Base-by-base conservation (phyloP, 805 yeast species). In the Starmerella gropengiesseri region DNA sequence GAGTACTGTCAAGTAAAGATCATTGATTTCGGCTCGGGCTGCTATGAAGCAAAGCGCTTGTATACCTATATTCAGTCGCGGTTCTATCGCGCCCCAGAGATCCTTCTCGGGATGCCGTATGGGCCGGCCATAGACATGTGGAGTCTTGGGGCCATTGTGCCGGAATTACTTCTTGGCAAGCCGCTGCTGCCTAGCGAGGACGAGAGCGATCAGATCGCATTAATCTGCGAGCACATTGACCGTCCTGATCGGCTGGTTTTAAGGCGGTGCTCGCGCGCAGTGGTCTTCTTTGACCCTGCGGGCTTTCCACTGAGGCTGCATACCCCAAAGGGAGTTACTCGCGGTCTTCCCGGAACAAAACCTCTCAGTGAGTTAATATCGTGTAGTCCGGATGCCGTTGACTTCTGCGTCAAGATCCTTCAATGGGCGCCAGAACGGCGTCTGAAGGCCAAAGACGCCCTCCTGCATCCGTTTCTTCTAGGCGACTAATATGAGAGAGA, bases 131-230 rank as follows among this genome's bases (percentile, higher is more conserved):
- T 91, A 46, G 99, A 91, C 61, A 81, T 87, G 55, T 91, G 99
- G 99, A 95, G 96, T 14, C 68, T 89, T 46, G 99, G 97, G 1
- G 89, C 98, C 66, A 95, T 91, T 27, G 66, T 91, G 47, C 95
- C 96, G 12, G 98, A 91, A 63, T 78, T 91, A 83, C 70, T 81
- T 44, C 71, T 86, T 49, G 96, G 96, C 13, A 78, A 76, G 58
- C 94, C 97, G 1, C 76, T 91, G n/a, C 91, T 91, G 66, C 95
- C 87, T 63, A 97, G 98, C 35, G 83, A 78, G 54, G 80, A 82
- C 47, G 94, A 95, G 40, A 73, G 79, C 58, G 71, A 84, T 49
- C 98, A 91, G 62, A 68, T 91, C 49, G 78, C 89, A 51, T 94
- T 89, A 58, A 86, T 91, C 48, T 78, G 94, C 29, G 86, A 89